phyloP scores from a whole-genome alignment of 1,284 basidiomycete genomes.

The Boletus semigastroideus region DNA sequence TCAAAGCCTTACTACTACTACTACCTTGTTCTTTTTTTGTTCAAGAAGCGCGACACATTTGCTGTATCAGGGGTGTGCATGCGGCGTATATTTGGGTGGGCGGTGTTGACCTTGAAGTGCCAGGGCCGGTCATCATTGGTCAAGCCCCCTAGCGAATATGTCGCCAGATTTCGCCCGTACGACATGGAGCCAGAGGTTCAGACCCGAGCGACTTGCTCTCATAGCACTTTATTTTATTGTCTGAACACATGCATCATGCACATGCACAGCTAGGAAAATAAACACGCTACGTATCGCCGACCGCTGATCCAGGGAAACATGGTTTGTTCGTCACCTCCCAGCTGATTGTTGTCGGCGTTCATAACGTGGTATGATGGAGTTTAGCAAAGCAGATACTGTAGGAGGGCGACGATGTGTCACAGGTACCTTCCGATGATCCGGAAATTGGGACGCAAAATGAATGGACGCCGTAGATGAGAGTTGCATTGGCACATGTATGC shows the following conservation, averaged over 20 bases:
- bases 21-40: too few species aligned
- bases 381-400: neutral
- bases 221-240: too few species aligned
- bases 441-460: neutral
- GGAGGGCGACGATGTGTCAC: neutral
- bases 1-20: too few species aligned
- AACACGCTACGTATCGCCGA: constrained; percentile 1
- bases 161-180: too few species aligned
- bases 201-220: neutral
- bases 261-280: neutral
- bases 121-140: too few species aligned
- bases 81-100: too few species aligned
- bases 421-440: neutral
- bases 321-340: neutral
- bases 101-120: too few species aligned
- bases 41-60: too few species aligned
- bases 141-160: too few species aligned
- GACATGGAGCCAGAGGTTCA: too few species aligned
- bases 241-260: neutral
- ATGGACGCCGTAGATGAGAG: neutral
- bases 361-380: neutral
- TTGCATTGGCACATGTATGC: neutral
- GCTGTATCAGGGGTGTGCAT: too few species aligned
- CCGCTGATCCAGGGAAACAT: neutral
- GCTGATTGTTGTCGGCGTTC: neutral